Evolutionary conservation across 2,329 filamentous ascomycete genomes (phyloP).

Genomic region (Penicillium vulpinum): DNA sequence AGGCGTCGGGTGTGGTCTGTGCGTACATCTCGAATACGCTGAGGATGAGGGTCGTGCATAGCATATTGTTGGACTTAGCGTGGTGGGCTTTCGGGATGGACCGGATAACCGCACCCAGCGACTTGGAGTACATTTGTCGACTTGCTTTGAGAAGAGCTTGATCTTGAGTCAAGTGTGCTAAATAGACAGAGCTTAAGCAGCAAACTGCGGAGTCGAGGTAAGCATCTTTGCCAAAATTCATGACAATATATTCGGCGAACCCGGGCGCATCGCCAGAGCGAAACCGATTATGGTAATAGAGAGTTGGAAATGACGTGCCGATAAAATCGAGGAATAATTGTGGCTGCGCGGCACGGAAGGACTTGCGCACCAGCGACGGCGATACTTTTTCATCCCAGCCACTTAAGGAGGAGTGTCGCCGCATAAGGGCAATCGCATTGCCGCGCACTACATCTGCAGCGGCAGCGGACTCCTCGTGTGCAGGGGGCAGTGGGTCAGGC

Average conservation of each 20-base stretch:
- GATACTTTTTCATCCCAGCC: constrained; percentile 24
- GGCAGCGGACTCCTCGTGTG: constrained; percentile 1
- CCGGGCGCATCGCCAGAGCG: constrained; percentile 23
- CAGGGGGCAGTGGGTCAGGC: not conserved
- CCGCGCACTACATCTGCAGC: constrained; percentile 22
- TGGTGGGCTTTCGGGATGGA: constrained; percentile 28
- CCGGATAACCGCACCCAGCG: constrained; percentile 32
- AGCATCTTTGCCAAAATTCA: constrained; percentile 24
- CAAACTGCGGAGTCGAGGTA: constrained; percentile 30
- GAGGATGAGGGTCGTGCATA: constrained; percentile 40
- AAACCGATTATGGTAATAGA: constrained; percentile 31
- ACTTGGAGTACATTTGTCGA: constrained; percentile 34
- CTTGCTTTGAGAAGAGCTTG: constrained; percentile 23
- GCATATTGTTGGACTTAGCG: constrained; percentile 34
- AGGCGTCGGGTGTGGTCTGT: constrained; percentile 37
- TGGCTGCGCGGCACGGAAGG: constrained; percentile 22
- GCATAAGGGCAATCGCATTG: constrained; percentile 30
- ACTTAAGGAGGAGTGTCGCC: constrained; percentile 17
- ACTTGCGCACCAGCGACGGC: constrained; percentile 24
- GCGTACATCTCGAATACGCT: constrained; percentile 45
- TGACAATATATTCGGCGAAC: constrained; percentile 26
- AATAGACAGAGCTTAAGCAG: constrained; percentile 30
- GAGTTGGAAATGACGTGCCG: constrained; percentile 29
- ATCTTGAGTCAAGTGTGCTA: constrained; percentile 28
- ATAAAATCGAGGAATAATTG: constrained; percentile 29